Base-by-base conservation (phyloP, 2,329 filamentous ascomycete genomes). In the Phoma sp. region DNA sequence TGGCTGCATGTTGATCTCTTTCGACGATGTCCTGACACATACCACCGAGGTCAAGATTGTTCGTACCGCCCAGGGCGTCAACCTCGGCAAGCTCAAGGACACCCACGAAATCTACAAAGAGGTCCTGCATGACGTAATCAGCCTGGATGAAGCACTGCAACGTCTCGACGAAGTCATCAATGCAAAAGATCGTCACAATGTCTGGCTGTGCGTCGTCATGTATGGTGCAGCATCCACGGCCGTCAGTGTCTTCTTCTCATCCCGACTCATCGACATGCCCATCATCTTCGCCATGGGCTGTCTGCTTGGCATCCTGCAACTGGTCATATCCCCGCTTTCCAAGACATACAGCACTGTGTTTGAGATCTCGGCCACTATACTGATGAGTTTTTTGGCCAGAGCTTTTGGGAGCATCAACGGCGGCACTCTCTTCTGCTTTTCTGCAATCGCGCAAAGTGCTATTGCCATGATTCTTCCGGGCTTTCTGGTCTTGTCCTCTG, bases 1-100 rank as follows among this genome's bases (percentile, higher is more conserved):
- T 0, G 91, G 90, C 0, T 95, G 90, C 69, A 96, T 96, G 92
- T 89, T 96, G 56, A 90, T 96, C 70, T 94, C 90, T 4, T 96
- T 96, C 69, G 92, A 85, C 68, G 90, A 93, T 71, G 70, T 76
- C 7, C 71, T 81, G 3, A 90, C 88, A 0, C 88, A 92, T 66
- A 91, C 89, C 0, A 88, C 88, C n/a, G 88, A 91, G 70, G 88
- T 92, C 60, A 90, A 90, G 76, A 82, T 92, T 38, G 86, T 92
- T 13, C 84, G 87, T n/a, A 82, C 85, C 0, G 75, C 78, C 0
- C 88, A 91, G 66, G 88, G 88, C 1, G 82, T 92, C 22, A 86
- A 92, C 68, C 79, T 93, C 0, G 89, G 88, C 32, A 89, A 88
- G 66, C 83, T 92, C 24, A 83, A 88, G 43, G 89, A 92, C 62